A percentile compares a stretch with the other conserved stretches of the same genome.
Evolutionary conservation across 2,329 filamentous ascomycete genomes (phyloP).

Genomic region (Nectriaceae sp.): DNA sequence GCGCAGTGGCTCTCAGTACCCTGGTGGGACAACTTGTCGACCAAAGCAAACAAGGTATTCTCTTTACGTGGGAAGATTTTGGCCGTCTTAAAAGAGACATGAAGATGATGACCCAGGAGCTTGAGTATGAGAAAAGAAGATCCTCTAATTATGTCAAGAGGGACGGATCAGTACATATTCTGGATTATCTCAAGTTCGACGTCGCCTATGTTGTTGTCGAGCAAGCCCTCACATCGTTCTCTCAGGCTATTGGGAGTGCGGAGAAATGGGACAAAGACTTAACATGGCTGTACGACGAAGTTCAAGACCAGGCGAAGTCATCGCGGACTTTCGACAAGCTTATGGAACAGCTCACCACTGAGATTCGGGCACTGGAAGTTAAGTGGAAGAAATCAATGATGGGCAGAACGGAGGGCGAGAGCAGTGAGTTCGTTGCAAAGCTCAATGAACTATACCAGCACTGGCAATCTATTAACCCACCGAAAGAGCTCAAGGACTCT

Average conservation of each 20-base stretch:
- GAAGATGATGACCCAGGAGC: slow-evolving; percentile 34
- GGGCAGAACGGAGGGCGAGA: slow-evolving; percentile 28
- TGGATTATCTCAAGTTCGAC: slow-evolving; percentile 63
- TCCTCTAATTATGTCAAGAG: slow-evolving; percentile 23
- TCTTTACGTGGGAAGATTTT: slow-evolving; percentile 41
- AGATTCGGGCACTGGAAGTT: slow-evolving; percentile 31
- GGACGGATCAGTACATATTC: slow-evolving; percentile 48
- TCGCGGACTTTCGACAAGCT: slow-evolving; percentile 34
- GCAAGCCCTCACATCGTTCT: slow-evolving; percentile 36
- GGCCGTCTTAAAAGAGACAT: slow-evolving; percentile 16
- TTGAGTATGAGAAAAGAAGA: slow-evolving; percentile 45
- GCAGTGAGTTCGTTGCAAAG: slow-evolving; percentile 24
- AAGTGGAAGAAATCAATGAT: slow-evolving; percentile 37
- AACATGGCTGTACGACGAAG: slow-evolving; percentile 33
- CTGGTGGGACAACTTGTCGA: slow-evolving; percentile 59
- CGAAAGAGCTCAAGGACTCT: slow-evolving; percentile 18
- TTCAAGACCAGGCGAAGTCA: slow-evolving; percentile 30
- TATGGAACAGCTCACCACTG: slow-evolving; percentile 33
- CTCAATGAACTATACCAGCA: slow-evolving; percentile 39
- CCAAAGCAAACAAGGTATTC: slow-evolving; percentile 55
- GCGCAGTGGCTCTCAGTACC: slow-evolving; percentile 51
- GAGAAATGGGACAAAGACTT: slow-evolving; percentile 42
- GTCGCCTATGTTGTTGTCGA: slow-evolving; percentile 48
- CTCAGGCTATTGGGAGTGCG: slow-evolving; percentile 16
- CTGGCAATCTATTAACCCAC: slow-evolving; percentile 46